These are phyloP conservation scores for Berkeleyomyces rouxiae DNA, from an alignment of 2,329 filamentous ascomycete genomes.

Conservation along the genomic window DNA sequence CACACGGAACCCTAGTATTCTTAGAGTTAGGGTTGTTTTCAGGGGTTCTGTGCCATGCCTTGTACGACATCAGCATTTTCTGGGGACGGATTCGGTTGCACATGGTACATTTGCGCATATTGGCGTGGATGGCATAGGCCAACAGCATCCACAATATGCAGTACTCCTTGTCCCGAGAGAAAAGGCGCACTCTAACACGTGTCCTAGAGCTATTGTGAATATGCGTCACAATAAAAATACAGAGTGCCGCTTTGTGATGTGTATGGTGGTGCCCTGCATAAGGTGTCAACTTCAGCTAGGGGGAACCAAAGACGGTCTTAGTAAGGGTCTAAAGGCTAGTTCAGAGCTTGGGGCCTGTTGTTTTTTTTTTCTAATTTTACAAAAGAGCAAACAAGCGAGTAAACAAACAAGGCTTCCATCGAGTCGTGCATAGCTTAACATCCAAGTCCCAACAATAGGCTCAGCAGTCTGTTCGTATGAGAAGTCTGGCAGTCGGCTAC, in stretches of 20 bases:
- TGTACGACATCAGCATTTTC: neutral
- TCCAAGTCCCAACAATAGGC: neutral
- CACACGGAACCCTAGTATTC: neutral
- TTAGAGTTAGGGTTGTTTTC: neutral
- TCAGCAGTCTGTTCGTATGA: neutral
- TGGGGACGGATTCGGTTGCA: neutral
- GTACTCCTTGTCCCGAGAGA: neutral
- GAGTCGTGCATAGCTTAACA: neutral
- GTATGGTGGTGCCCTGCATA: neutral
- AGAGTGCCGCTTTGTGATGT: neutral
- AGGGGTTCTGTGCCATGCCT: neutral
- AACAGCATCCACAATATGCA: neutral
- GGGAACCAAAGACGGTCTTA: neutral
- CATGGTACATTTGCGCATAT: neutral
- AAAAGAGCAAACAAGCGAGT: neutral
- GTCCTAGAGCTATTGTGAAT: neutral
- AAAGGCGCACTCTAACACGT: neutral
- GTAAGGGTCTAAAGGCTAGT: neutral
- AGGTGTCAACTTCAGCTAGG: neutral
- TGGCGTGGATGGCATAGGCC: neutral
- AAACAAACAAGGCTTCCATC: neutral
- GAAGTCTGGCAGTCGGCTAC: neutral
- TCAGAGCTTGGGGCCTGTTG: no score
- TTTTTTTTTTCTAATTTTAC: neutral
- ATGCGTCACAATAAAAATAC: no score